Base-by-base conservation (phyloP, 768 basidiomycete genomes). In the Hericium coralloides region DNA sequence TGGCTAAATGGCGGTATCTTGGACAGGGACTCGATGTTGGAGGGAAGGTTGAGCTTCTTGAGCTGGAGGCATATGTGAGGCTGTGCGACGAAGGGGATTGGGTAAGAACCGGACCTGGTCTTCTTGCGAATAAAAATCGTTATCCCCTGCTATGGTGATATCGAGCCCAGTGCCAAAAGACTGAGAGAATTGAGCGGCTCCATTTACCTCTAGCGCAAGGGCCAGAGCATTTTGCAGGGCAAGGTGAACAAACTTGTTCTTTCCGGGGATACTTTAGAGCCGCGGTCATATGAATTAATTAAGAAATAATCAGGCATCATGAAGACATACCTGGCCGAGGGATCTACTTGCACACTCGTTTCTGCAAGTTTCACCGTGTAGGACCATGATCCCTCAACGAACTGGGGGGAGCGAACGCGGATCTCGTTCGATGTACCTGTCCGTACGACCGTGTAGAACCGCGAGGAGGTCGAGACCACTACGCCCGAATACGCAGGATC, bases 41-140 rank as follows among this genome's bases (percentile, higher is more conserved):
- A 71, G 1, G 87, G 82, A 23, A 92, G 78, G 15, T 76, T 74
- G 38, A 82, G 66, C 2, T 78, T 74, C 37, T 79, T 78, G 18
- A 94, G 81, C 92, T 94, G 63, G 22, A 54, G 31, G 31, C 7
- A 31, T 31, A 9, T 31, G 26, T 25, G 17, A 38, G 25, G 49
- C 38, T 50, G 58, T 58, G 55, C 18, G 45, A 18, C 20, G 48
- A 22, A 0, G 31, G 0, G 8, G 10, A 1, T 31, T 31, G 31
- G 31, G 31, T 31, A 65, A 56, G 26, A 23, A 38, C 51, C 52
- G 77, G 56, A 91, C 95, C 78, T 90, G 84, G 53, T 84, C 83
- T 56, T 87, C 77, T 66, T 98, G 97, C 4, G 95, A 97, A 73
- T 99, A 98, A 65, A 98, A 99, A 69, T 98, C 97, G 65, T 99